phyloP scores from a whole-genome alignment of 2,329 filamentous ascomycete species.

The Curvularia sp. region DNA sequence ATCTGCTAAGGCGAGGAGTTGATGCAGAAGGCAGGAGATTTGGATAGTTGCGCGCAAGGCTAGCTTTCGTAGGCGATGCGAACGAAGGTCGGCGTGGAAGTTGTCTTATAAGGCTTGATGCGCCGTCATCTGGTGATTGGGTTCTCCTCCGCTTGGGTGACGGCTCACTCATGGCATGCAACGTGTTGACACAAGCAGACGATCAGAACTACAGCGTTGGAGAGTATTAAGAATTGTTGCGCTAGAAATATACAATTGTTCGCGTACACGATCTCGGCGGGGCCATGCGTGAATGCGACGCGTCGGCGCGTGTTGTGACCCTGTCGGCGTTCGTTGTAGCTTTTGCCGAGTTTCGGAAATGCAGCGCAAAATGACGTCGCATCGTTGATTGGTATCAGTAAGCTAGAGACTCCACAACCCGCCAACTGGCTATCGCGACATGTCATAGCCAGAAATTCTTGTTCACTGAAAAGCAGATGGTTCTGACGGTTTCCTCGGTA shows the following conservation, averaged over 20 bases:
- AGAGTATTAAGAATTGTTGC: background rate
- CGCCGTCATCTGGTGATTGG: conserved; percentile 34
- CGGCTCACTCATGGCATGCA: conserved; percentile 39
- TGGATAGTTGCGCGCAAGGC: conserved; percentile 50
- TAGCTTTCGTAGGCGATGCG: conserved; percentile 51
- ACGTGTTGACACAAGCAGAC: background rate
- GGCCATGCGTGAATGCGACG: conserved; percentile 30
- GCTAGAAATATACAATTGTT: conserved; percentile 4
- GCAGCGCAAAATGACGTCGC: conserved; percentile 45
- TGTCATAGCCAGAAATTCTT: conserved; percentile 7
- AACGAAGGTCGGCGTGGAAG: conserved; percentile 47
- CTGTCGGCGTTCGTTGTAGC: conserved; percentile 30
- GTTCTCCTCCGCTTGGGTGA: conserved; percentile 47
- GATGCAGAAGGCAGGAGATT: conserved; percentile 34
- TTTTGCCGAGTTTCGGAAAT: conserved; percentile 38
- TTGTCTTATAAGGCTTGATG: conserved; percentile 39
- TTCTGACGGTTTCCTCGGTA: background rate
- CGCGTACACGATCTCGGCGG: conserved; percentile 6
- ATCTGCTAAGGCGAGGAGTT: conserved; percentile 18
- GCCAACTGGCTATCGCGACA: conserved; percentile 1
- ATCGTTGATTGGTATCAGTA: conserved; percentile 17
- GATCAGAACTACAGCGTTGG: background rate
- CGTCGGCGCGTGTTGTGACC: conserved; percentile 38
- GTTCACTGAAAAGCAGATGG: background rate
- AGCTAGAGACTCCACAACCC: conserved; percentile 11